Conservation (phyloP, 768 basidiomycete species). For the Amanita exitialis region DNA sequence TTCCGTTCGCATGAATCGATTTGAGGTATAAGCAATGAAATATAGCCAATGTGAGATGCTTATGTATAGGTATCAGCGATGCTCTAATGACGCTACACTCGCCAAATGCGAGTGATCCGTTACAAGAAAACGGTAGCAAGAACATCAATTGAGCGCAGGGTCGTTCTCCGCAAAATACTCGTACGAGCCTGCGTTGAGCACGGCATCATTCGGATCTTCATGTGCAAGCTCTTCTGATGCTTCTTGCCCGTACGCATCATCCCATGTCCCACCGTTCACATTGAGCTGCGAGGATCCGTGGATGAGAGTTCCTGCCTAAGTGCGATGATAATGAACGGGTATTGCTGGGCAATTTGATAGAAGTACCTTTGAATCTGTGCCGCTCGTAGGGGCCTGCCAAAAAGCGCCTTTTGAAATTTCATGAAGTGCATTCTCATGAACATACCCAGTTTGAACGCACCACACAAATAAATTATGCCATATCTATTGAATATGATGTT, state of each 20-base stretch:
- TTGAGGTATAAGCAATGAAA: too few species aligned
- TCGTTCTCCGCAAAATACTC: conserved; percentile 45
- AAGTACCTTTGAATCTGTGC: conserved; percentile 6
- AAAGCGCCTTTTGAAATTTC: not conserved
- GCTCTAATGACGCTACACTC: too few species aligned
- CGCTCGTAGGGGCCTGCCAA: conserved; percentile 4
- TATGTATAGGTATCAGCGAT: too few species aligned
- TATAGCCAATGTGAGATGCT: too few species aligned
- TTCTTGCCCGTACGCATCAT: conserved; percentile 35
- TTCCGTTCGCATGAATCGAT: too few species aligned
- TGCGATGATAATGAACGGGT: not conserved
- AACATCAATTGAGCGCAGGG: conserved; percentile 21
- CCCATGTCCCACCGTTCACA: conserved; percentile 30
- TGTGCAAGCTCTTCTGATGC: conserved; percentile 28
- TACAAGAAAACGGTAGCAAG: not conserved
- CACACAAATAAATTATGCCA: conserved; percentile 9
- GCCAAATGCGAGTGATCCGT: too few species aligned
- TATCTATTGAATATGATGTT: not conserved
- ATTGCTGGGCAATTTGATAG: not conserved
- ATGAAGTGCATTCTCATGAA: not conserved
- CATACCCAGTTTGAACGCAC: not conserved
- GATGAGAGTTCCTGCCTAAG: conserved; percentile 21
- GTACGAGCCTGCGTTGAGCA: conserved; percentile 36
- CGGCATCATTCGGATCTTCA: conserved; percentile 25
- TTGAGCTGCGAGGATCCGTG: conserved; percentile 39